These are phyloP conservation scores for Lactarius sp. DNA, from an alignment of 768 basidiomycete species.

Conservation along the genomic window DNA sequence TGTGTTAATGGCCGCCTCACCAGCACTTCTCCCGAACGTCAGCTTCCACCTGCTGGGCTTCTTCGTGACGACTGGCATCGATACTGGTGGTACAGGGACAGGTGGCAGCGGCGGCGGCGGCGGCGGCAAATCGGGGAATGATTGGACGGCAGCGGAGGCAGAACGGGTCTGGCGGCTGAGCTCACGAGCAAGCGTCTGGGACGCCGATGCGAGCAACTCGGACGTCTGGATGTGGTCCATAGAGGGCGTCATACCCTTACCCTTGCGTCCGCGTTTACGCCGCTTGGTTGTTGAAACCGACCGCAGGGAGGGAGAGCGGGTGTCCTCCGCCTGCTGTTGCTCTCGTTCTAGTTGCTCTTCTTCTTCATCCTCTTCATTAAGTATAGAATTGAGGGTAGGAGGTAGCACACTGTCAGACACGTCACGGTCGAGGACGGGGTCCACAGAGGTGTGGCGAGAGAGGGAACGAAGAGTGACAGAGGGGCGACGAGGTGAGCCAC, in stretches of 20 bases:
- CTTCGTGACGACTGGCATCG: constrained; percentile 40
- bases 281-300: constrained; percentile 67
- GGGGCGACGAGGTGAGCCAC: constrained; percentile 41
- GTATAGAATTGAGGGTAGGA: constrained; percentile 22
- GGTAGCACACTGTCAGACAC: constrained; percentile 20
- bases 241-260: constrained; percentile 50
- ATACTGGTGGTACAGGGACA: constrained; percentile 34
- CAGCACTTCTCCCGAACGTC: constrained; percentile 58
- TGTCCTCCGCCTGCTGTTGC: neutral
- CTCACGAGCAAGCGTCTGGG: constrained; percentile 79
- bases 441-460: constrained; percentile 61
- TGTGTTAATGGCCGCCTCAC: constrained; percentile 8
- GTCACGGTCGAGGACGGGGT: constrained; percentile 26
- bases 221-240: constrained; percentile 48
- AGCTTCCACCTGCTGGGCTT: constrained; percentile 88
- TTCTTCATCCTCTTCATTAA: constrained; percentile 32
- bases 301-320: constrained; percentile 14
- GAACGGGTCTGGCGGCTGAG: constrained; percentile 54
- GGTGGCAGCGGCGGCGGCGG: constrained; percentile 32
- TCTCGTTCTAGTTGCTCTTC: constrained; percentile 35
- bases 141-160: constrained; percentile 16
- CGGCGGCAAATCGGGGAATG: constrained; percentile 28
- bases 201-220: constrained; percentile 69
- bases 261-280: constrained; percentile 83
- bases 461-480: constrained; percentile 49